Evolutionary conservation across 2,329 filamentous ascomycete species (phyloP), one percentile per base, ranked within the genome.

Genomic region (Exophiala sp.): DNA sequence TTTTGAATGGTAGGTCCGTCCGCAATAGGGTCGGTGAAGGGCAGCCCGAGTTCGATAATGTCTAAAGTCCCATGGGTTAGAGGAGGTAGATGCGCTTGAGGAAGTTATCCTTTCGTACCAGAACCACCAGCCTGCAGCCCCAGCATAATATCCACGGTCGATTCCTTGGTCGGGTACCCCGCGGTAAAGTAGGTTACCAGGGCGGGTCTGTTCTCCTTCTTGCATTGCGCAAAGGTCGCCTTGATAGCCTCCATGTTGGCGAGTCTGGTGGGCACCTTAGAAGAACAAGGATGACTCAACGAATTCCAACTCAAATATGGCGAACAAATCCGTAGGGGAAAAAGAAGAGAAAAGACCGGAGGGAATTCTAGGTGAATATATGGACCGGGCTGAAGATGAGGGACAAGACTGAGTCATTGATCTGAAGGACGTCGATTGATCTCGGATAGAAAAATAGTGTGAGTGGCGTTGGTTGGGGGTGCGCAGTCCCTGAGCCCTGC

Each of bases 1-100:
- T 83, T 93, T 73, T 98, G 93, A 60, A 98, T 97, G 3, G 90
- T 96, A 29, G 93, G 93, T 22, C 93, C 93, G 70, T 98, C 93
- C 61, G 91, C 93, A 70, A 97, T 97, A 51, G 93, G 93, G 68
- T 98, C 93, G 63, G 91, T 96, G 73, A 98, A 98, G 45, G 93
- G 93, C 49, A 95, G 83, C 57, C 91, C 93, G 60, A 98, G 82
- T 70, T 98, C 93, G 64, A 98, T 94, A 53, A 98, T 76, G 69
- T 98, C 93, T 88, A 60, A 6, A 22, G 35, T 55, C 60, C 49
- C 40, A 45, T n/a, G 2, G 48, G 41, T 49, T 41, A 44, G 48
- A 32, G 19, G 3, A 10, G 14, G 37, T 3, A 29, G 21, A 18
- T 19, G 10, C 14, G 19, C 10, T 18, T 19, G 6, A n/a, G 5